Evolutionary conservation across 371 early-diverging fungal species (phyloP), one percentile per base, ranked within the genome.

Genomic region (Actinomortierella wolfii): DNA sequence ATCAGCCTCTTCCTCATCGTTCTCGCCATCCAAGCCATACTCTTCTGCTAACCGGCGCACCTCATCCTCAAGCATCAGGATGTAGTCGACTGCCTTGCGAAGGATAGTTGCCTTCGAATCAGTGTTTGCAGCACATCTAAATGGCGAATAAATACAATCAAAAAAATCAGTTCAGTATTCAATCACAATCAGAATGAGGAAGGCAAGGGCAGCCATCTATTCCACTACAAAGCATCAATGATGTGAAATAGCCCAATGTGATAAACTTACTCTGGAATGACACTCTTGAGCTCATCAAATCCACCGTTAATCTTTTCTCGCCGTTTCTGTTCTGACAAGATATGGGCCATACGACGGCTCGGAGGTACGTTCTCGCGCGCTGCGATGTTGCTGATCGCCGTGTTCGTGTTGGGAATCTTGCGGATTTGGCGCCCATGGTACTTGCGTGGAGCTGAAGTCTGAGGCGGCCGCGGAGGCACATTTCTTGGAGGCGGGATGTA

Each of bases 281-380:
- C 76, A 52, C 68, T 65, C 48, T 76, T 76, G 52, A 79, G 64
- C 47, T 77, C 79, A 51, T 79, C 78, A 54, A 79, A 79, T 3
- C 80, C 80, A 3, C 68, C 73, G 48, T 79, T 79, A 28, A 79
- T 79, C 53, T 79, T 79, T 18, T 74, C 77, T 46, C 80, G 56
- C 18, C 80, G 61, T 50, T 77, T 76, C 54, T 79, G 79, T 44
- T 79, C 80, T 1, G 77, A 69, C 1, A 74, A 54, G 29, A 79
- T 79, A 53, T 79, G 80, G 13, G 80, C 76, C 48, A 74, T 21
- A 23, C 80, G 64, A 29, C 80, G 79, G 24, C 65, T 76, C 7
- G 76, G 69, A 4, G 11, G 34, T 11, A 11, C 34, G 11, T 6
- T 11, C 34, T 34, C 34, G 4, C 7, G 34, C 34, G 15, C 48